Percentiles rank a stretch among this genome's conserved stretches.
phyloP scores from a whole-genome alignment of 2,329 filamentous ascomycete species.

The Capronia epimyces region DNA sequence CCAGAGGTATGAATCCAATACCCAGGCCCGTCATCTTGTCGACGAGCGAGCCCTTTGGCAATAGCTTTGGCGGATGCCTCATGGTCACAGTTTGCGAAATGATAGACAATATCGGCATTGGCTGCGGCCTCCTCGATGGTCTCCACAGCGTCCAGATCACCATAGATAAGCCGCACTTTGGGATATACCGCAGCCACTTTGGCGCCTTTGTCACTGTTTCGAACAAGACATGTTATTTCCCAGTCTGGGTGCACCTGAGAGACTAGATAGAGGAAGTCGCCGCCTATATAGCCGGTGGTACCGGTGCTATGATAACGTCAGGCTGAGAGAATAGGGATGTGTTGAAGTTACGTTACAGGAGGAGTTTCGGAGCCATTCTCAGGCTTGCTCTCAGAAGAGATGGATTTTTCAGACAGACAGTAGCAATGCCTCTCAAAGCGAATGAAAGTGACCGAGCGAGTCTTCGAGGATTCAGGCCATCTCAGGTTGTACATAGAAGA shows the following conservation, averaged over 20 bases:
- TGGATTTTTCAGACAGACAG: too few relatives aligned
- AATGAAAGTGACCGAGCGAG: neutral
- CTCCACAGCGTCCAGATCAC: slow-evolving; percentile 38
- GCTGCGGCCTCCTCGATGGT: slow-evolving; percentile 41
- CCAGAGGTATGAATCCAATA: slow-evolving; percentile 45
- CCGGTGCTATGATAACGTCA: slow-evolving; percentile 35
- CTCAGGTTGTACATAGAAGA: too few relatives aligned
- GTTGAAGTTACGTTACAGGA: neutral
- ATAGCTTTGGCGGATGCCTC: slow-evolving; percentile 40
- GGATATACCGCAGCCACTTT: slow-evolving; percentile 39
- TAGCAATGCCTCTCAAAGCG: too few relatives aligned
- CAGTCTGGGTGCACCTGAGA: slow-evolving; percentile 45
- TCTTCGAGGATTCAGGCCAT: too few relatives aligned
- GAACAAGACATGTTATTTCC: slow-evolving; percentile 42
- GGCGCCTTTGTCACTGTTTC: slow-evolving; percentile 41
- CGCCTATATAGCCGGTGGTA: slow-evolving; percentile 51
- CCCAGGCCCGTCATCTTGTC: slow-evolving; percentile 31
- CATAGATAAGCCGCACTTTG: slow-evolving; percentile 39
- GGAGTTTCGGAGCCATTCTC: slow-evolving; percentile 12
- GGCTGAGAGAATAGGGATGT: neutral
- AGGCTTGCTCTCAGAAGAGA: neutral
- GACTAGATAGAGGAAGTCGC: slow-evolving; percentile 47
- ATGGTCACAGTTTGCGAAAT: slow-evolving; percentile 40
- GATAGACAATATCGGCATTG: slow-evolving; percentile 45
- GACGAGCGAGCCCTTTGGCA: slow-evolving; percentile 35